These are phyloP conservation scores for Paecilomyces sp. DNA, from an alignment of 2,329 filamentous ascomycete species.

Conservation along the genomic window DNA sequence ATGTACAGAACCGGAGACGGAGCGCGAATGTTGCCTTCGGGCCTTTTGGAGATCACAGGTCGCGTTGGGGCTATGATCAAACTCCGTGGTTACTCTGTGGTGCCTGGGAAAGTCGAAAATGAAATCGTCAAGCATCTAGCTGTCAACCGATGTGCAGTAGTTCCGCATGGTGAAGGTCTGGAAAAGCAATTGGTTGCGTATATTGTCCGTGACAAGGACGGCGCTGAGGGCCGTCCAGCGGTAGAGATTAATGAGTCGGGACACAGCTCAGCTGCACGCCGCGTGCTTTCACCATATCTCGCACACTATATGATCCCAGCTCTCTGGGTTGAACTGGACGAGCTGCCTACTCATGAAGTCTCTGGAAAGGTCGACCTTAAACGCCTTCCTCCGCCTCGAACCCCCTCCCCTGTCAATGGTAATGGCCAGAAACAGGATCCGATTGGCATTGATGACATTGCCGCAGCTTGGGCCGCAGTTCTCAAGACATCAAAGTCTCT, in stretches of 20 bases:
- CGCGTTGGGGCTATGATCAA: conserved; percentile 76
- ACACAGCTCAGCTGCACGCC: conserved; percentile 62
- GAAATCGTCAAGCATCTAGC: conserved; percentile 63
- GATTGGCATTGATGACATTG: conserved; percentile 60
- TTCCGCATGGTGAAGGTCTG: conserved; percentile 68
- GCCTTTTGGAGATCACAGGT: conserved; percentile 67
- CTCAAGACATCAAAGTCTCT: conserved; percentile 57
- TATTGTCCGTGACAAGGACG: conserved; percentile 60
- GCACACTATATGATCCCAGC: conserved; percentile 80
- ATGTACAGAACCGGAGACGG: conserved; percentile 72
- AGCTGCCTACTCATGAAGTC: conserved; percentile 67
- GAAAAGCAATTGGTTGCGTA: conserved; percentile 72
- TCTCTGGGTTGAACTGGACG: conserved; percentile 66
- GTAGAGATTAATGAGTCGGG: conserved; percentile 64
- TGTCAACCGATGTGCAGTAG: conserved; percentile 63
- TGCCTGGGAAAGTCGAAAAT: conserved; percentile 69
- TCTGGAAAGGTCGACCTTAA: conserved; percentile 74
- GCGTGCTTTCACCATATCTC: conserved; percentile 57
- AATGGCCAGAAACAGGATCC: conserved; percentile 50
- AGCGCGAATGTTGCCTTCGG: conserved; percentile 59
- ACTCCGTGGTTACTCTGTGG: conserved; percentile 69
- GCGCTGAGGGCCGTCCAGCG: conserved; percentile 48
- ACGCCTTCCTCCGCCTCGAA: conserved; percentile 58
- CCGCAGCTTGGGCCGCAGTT: conserved; percentile 64
- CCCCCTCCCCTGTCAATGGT: conserved; percentile 37